These are phyloP conservation scores for Citrus maxima DNA, from an alignment of 345 rosid genomes.

Conservation along the genomic window DNA sequence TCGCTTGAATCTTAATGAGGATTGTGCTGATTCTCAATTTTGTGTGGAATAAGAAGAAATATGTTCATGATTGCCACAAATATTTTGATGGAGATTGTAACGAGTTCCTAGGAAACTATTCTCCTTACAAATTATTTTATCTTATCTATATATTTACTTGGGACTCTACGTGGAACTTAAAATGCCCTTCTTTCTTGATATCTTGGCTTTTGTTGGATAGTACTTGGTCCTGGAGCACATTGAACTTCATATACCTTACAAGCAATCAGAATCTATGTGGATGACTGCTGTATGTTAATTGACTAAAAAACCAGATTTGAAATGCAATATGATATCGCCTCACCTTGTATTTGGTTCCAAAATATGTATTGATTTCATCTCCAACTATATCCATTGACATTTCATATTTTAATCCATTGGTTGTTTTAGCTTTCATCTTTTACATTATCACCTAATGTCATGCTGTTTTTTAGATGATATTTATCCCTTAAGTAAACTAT, in stretches of 20 bases:
- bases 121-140: background rate
- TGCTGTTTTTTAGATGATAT: background rate
- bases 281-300: background rate
- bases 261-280: background rate
- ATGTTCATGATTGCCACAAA: background rate
- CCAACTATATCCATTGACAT: background rate
- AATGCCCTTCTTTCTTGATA: background rate
- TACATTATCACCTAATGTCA: background rate
- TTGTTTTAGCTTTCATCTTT: background rate
- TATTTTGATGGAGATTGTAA: background rate
- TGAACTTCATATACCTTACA: background rate
- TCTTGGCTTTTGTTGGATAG: background rate
- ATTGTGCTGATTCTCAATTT: background rate
- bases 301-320: background rate
- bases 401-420: background rate
- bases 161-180: background rate
- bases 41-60: background rate
- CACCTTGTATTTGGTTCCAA: background rate
- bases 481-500: background rate
- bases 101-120: background rate
- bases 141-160: background rate
- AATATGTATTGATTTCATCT: background rate
- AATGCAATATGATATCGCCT: background rate
- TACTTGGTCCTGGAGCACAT: background rate
- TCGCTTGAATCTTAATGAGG: background rate